phyloP scores from a whole-genome alignment of 352 stramenopile species.

The Nothophytophthora sp. region DNA sequence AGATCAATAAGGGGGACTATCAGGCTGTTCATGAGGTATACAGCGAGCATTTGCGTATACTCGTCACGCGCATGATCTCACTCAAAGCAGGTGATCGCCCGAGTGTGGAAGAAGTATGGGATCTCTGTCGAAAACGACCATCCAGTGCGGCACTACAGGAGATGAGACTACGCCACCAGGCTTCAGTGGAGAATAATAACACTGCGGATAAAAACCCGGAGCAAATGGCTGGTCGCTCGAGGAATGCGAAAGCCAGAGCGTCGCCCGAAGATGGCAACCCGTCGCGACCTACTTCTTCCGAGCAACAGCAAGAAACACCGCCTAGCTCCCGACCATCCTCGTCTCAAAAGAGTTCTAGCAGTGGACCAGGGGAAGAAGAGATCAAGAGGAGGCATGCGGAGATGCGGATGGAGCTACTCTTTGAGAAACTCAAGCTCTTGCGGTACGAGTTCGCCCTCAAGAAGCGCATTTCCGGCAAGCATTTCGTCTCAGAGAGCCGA shows the following conservation, averaged over 20 bases:
- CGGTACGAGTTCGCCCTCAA: constrained; percentile 39
- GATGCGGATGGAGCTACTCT: constrained; percentile 64
- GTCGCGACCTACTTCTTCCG: constrained; percentile 16
- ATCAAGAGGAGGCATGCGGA: constrained; percentile 34
- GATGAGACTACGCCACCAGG: constrained; percentile 16
- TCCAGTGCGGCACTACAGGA: constrained; percentile 33
- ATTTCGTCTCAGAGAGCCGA: constrained; percentile 45
- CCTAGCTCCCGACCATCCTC: constrained; percentile 36
- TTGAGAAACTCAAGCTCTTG: constrained; percentile 68
- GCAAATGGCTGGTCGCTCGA: constrained; percentile 1
- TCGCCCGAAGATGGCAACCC: constrained; percentile 18
- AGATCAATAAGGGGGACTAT: constrained; percentile 90
- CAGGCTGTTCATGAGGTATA: constrained; percentile 62
- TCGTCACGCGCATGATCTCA: constrained; percentile 79
- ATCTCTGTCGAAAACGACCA: constrained; percentile 41
- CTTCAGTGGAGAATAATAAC: constrained; percentile 18
- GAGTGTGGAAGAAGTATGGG: constrained; percentile 69
- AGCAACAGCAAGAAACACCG: constrained; percentile 24
- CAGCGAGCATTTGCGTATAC: constrained; percentile 50
- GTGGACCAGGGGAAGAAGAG: constrained; percentile 18
- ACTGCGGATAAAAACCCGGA: constrained; percentile 5
- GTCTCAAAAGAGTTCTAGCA: constrained; percentile 21
- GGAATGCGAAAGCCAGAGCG: constrained; percentile 12
- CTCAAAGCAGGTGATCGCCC: constrained; percentile 58
- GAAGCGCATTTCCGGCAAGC: constrained; percentile 40